Evolutionary conservation across 345 rosid genomes (phyloP).

Genomic region (Acer campestre): DNA sequence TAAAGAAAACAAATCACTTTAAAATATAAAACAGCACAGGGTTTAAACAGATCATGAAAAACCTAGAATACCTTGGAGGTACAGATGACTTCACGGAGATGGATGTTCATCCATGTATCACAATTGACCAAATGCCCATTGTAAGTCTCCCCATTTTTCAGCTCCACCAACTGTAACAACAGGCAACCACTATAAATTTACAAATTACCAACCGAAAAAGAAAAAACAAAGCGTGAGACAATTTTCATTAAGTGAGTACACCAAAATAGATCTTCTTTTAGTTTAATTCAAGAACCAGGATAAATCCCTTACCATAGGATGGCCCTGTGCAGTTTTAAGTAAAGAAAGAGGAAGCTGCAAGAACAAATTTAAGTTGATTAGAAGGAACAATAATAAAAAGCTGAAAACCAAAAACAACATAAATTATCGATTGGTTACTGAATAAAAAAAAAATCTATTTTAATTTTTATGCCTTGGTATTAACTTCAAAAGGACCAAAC

Average conservation of each 20-base stretch:
- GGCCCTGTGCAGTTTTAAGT: slow-evolving; percentile 84
- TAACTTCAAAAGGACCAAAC: no score
- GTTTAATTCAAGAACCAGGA: slow-evolving; percentile 8
- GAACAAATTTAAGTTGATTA: background rate
- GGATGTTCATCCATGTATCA: slow-evolving; percentile 99
- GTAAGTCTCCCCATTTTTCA: slow-evolving; percentile 97
- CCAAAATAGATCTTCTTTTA: background rate
- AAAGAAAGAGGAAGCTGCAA: slow-evolving; percentile 81
- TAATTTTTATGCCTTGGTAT: no score
- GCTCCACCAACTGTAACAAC: slow-evolving; percentile 75
- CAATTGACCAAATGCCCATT: slow-evolving; percentile 98
- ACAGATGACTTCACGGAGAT: slow-evolving; percentile 97
- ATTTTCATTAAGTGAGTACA: background rate
- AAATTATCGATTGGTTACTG: no score
- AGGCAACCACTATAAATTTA: slow-evolving; percentile 26
- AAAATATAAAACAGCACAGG: slow-evolving; percentile 3
- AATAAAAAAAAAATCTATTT: no score
- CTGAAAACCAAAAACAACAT: background rate
- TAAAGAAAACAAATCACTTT: background rate
- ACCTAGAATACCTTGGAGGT: slow-evolving; percentile 74
- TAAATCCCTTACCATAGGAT: slow-evolving; percentile 61
- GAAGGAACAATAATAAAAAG: background rate
- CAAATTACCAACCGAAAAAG: slow-evolving; percentile 12
- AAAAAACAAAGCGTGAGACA: background rate
- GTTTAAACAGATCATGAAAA: background rate